phyloP scores from a whole-genome alignment of 106 monocot species.

The Dioscorea dumetorum region DNA sequence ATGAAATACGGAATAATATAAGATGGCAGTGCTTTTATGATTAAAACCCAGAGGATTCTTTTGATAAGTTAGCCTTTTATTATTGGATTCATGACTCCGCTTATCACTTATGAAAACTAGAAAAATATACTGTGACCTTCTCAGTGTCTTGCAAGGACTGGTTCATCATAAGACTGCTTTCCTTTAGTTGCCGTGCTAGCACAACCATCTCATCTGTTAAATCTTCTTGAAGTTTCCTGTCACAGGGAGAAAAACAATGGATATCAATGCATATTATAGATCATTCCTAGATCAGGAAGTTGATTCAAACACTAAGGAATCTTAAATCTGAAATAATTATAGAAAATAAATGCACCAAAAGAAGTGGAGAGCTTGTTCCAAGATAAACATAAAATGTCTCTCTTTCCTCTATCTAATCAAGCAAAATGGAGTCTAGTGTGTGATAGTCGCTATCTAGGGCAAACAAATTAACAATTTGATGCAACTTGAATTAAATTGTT shows the following conservation, averaged over 20 bases:
- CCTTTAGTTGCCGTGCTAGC: conserved; percentile 84
- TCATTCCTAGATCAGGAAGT: too few species aligned
- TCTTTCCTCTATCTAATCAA: too few species aligned
- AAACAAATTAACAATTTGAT: too few species aligned
- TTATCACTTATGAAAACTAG: background rate
- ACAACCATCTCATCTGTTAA: conserved; percentile 94
- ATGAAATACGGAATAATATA: background rate
- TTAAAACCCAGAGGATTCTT: background rate
- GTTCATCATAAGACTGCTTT: conserved; percentile 82
- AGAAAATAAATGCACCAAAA: too few species aligned
- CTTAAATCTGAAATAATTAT: too few species aligned
- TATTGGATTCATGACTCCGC: background rate
- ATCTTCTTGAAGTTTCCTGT: conserved; percentile 92
- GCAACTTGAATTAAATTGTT: too few species aligned
- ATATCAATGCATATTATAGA: too few species aligned
- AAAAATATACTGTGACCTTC: conserved; percentile 33
- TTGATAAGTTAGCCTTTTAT: background rate
- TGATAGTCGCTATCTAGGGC: too few species aligned
- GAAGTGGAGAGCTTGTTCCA: too few species aligned
- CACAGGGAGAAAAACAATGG: conserved; percentile 1
- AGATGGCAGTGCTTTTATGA: background rate
- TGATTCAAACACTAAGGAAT: too few species aligned
- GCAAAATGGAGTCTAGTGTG: too few species aligned
- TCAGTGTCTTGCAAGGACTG: conserved; percentile 82
- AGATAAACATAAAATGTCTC: too few species aligned